Evolutionary conservation across 345 rosid species (phyloP), one percentile per base, ranked within the genome.

Genomic region (Ailanthus altissimus): DNA sequence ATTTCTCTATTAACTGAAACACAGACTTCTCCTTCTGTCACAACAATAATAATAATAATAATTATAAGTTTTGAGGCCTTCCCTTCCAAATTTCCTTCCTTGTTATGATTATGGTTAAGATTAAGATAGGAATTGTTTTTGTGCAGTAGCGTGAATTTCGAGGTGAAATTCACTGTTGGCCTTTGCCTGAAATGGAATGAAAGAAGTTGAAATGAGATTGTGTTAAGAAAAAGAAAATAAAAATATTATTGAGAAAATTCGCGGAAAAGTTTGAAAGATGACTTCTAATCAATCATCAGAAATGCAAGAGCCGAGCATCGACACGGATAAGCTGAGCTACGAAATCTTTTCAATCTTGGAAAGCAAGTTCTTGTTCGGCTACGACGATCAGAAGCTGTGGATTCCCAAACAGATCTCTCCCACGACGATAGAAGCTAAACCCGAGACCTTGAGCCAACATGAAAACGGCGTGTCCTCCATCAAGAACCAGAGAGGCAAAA

Each of bases 291-390:
- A 81, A 77, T 75, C 85, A 38, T 80, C 85, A 61, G 93, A 85
- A 82, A 84, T 90, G 92, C 94, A 91, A 64, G 99, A 93, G 75
- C 99, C 98, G 42, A 95, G 98, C 88, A 90, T 95, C 80, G 99
- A 95, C 73, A 89, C 98, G 2, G 98, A 93, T 74, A 95, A 95
- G 79, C 92, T 95, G 80, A 95, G 99, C 85, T 95, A 95, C 79
- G 99, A 95, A 84, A 93, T 95, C 71, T 95, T 95, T 83, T 95
- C 99, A 4, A 91, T 95, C 64, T 91, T 95, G 49, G 99, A 95
- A 65, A 93, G 91, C 85, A 95, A 95, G 67, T 93, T 93, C 65
- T 90, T 95, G 50, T 93, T 92, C 72, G 98, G 97, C 53, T 95
- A 94, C 79, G 94, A 88, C 9, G 95, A 91, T 75, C 90, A 87